Conservation (phyloP, 2,329 filamentous ascomycete genomes). For the Didymella sp. region DNA sequence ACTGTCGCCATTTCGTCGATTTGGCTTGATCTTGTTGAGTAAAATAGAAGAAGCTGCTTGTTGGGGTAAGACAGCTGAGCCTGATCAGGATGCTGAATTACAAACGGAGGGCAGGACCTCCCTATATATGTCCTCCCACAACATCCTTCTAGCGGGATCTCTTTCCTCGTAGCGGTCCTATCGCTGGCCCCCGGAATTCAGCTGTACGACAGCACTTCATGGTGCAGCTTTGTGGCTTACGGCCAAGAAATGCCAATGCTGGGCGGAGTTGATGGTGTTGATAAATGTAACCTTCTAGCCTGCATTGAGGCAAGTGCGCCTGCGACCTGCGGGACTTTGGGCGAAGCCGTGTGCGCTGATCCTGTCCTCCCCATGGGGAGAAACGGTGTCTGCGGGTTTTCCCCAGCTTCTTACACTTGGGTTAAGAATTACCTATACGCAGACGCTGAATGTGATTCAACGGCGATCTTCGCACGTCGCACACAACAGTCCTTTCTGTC, state of each 20-base stretch:
- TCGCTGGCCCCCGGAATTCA: constrained; percentile 26
- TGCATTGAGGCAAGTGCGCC: constrained; percentile 33
- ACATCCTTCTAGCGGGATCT: constrained; percentile 16
- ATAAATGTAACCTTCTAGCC: constrained; percentile 33
- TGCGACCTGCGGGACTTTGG: constrained; percentile 32
- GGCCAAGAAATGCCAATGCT: constrained; percentile 45
- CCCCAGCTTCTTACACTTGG: not conserved
- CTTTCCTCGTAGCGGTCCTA: constrained; percentile 24
- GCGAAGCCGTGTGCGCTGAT: constrained; percentile 32
- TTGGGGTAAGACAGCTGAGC: constrained; percentile 23
- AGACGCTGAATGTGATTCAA: not conserved
- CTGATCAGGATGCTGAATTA: constrained; percentile 25
- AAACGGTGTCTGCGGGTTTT: constrained; percentile 3
- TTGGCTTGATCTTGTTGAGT: constrained; percentile 9
- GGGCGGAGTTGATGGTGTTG: constrained; percentile 31
- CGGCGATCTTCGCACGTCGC: not conserved
- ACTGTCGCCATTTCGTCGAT: constrained; percentile 37
- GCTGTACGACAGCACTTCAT: constrained; percentile 29
- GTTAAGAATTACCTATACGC: not conserved
- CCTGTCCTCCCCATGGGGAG: constrained; percentile 37
- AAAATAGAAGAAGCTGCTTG: constrained; percentile 16
- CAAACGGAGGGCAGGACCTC: constrained; percentile 15
- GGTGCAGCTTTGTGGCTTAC: constrained; percentile 26
- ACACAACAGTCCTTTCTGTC: constrained; percentile 5
- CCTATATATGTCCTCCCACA: constrained; percentile 29